Evolutionary conservation across 1,284 basidiomycete species (phyloP).

Genomic region (Caloboletus inedulis): DNA sequence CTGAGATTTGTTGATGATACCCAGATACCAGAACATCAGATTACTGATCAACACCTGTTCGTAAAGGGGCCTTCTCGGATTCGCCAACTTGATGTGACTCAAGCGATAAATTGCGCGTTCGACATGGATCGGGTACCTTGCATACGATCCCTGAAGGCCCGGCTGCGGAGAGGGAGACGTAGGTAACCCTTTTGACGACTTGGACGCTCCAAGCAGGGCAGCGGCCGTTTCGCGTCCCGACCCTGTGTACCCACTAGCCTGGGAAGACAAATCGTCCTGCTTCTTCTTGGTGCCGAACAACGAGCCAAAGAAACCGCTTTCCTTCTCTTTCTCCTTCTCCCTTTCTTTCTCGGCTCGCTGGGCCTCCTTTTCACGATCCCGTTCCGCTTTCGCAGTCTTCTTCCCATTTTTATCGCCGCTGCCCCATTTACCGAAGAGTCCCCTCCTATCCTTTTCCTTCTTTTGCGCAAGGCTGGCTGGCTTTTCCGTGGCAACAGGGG

Average conservation of each 20-base stretch:
- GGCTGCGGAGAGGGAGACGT: conserved; percentile 59
- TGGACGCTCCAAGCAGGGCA: conserved; percentile 77
- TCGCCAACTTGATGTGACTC: conserved; percentile 98
- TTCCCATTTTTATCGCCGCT: conserved; percentile 56
- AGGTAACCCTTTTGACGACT: conserved; percentile 65
- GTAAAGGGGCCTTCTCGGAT: conserved; percentile 92
- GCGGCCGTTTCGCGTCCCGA: conserved; percentile 78
- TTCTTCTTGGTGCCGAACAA: conserved; percentile 85
- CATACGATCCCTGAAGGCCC: conserved; percentile 61
- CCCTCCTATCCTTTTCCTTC: conserved; percentile 79
- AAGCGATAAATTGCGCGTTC: conserved; percentile 96
- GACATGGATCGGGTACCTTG: conserved; percentile 95
- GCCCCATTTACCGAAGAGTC: conserved; percentile 72
- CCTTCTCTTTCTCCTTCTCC: conserved; percentile 47
- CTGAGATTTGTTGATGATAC: conserved; percentile 91
- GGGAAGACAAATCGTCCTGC: conserved; percentile 58
- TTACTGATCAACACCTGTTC: conserved; percentile 99
- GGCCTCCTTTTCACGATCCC: conserved; percentile 46
- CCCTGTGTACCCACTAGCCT: conserved; percentile 47
- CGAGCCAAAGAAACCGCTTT: conserved; percentile 81
- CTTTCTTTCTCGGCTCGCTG: conserved; percentile 52
- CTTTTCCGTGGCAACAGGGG: conserved; percentile 29
- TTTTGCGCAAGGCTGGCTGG: conserved; percentile 38
- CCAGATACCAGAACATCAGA: conserved; percentile 99
- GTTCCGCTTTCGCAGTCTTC: conserved; percentile 50